Percentiles rank a stretch among this genome's conserved stretches.
Evolutionary conservation across 2,329 filamentous ascomycete species (phyloP).

Genomic region (Coniochaeta sp.): DNA sequence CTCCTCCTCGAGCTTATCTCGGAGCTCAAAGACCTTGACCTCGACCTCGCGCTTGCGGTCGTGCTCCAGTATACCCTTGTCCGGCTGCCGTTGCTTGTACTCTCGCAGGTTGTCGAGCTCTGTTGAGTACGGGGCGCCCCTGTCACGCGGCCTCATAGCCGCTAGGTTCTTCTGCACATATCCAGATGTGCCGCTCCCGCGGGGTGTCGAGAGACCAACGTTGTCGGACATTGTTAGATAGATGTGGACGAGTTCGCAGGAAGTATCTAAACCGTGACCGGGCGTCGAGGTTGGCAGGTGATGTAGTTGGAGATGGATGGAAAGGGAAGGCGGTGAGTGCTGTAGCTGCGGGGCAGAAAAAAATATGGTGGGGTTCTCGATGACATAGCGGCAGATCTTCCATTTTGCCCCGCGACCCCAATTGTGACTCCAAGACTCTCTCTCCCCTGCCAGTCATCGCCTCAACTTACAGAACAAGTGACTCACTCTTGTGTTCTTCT

Average conservation of each 20-base stretch:
- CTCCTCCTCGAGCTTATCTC: slow-evolving; percentile 88
- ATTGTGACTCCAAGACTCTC: not conserved
- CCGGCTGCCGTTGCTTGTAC: slow-evolving; percentile 75
- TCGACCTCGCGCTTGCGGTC: slow-evolving; percentile 87
- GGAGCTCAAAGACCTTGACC: slow-evolving; percentile 84
- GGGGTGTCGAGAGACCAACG: slow-evolving; percentile 88
- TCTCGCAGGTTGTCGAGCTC: slow-evolving; percentile 57
- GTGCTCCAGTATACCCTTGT: slow-evolving; percentile 89
- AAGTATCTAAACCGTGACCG: too few species aligned
- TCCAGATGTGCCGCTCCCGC: slow-evolving; percentile 91
- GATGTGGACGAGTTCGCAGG: not conserved
- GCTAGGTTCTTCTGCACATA: slow-evolving; percentile 97
- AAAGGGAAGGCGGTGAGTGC: slow-evolving; percentile 8
- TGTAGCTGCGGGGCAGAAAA: slow-evolving; percentile 4
- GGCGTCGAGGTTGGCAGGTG: too few species aligned
- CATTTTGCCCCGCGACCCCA: not conserved
- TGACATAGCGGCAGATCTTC: not conserved
- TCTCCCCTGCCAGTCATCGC: not conserved
- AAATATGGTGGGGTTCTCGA: slow-evolving; percentile 4
- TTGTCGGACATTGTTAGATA: slow-evolving; percentile 79
- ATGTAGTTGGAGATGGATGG: not conserved
- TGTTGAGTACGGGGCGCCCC: slow-evolving; percentile 67
- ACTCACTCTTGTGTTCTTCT: not conserved
- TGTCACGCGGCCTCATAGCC: slow-evolving; percentile 77
- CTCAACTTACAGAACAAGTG: not conserved